Percentiles rank a stretch among this genome's conserved stretches.
Conservation (phyloP, 2,329 filamentous ascomycete genomes). For the Pestalotiopsis sp. region DNA sequence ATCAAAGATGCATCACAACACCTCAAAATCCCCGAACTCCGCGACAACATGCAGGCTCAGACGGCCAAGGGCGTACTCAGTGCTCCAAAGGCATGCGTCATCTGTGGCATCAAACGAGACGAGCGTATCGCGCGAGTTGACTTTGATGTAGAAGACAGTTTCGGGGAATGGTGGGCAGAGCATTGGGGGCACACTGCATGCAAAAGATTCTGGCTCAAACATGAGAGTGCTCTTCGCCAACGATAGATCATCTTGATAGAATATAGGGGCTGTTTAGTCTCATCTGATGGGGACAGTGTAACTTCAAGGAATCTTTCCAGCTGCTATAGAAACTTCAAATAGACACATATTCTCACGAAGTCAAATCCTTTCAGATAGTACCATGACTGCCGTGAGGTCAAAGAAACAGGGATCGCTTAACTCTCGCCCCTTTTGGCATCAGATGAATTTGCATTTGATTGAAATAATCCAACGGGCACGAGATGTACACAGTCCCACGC, state of each 20-base stretch:
- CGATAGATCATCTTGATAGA: slow-evolving; percentile 43
- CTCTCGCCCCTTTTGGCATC: too few relatives aligned
- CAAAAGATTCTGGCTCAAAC: slow-evolving; percentile 81
- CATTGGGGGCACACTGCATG: slow-evolving; percentile 83
- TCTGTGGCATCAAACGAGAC: slow-evolving; percentile 87
- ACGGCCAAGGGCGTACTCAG: slow-evolving; percentile 73
- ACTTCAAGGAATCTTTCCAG: too few relatives aligned
- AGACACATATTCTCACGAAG: too few relatives aligned
- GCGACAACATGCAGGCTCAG: slow-evolving; percentile 68
- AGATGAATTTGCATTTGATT: too few relatives aligned
- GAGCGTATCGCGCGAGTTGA: slow-evolving; percentile 80
- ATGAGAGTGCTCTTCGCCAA: slow-evolving; percentile 70
- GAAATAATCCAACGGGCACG: too few relatives aligned
- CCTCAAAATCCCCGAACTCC: slow-evolving; percentile 68
- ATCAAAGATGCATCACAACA: slow-evolving; percentile 29
- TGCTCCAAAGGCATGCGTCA: slow-evolving; percentile 73
- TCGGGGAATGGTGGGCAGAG: slow-evolving; percentile 96
- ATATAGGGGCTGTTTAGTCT: too few relatives aligned
- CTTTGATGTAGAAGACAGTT: slow-evolving; percentile 79
- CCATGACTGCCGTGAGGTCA: too few relatives aligned
- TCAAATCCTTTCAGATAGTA: too few relatives aligned
- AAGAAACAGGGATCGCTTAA: too few relatives aligned
- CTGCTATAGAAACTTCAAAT: too few relatives aligned
- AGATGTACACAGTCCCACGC: too few relatives aligned
- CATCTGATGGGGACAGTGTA: too few relatives aligned